phyloP scores from a whole-genome alignment of 768 basidiomycete genomes.

The Lyophyllum atratum region DNA sequence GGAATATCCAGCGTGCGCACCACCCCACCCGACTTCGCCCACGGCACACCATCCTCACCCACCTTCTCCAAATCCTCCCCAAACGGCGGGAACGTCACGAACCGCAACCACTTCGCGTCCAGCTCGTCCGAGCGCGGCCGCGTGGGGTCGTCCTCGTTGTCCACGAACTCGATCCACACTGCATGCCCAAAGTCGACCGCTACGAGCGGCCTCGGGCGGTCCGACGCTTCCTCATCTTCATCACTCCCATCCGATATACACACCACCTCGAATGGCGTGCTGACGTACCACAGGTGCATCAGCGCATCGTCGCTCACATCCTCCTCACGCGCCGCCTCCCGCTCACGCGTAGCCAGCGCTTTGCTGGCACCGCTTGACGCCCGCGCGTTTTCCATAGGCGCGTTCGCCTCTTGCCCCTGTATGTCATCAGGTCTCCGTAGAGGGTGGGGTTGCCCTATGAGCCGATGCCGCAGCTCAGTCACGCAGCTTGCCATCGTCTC shows the following conservation, averaged over 20 bases:
- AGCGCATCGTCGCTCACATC: constrained; percentile 48
- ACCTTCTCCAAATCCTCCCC: constrained; percentile 28
- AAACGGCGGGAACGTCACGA: constrained; percentile 70
- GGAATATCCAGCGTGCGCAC: constrained; percentile 68
- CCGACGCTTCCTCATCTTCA: constrained; percentile 37
- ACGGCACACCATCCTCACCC: constrained; percentile 22
- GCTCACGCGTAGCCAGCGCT: constrained; percentile 12
- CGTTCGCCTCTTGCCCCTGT: neutral
- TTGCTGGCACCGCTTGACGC: neutral
- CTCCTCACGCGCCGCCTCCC: constrained; percentile 15
- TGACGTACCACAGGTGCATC: constrained; percentile 73
- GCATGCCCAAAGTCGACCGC: constrained; percentile 89
- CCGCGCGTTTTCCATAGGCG: neutral
- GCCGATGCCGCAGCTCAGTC: constrained; percentile 8
- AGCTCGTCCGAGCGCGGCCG: constrained; percentile 20
- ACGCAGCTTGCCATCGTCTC: constrained; percentile 26
- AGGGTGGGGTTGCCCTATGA: constrained; percentile 8
- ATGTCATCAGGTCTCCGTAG: neutral
- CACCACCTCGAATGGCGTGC: constrained; percentile 70
- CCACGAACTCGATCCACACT: constrained; percentile 72
- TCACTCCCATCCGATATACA: constrained; percentile 52
- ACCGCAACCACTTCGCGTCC: constrained; percentile 58
- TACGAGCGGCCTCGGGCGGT: constrained; percentile 68
- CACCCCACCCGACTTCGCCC: constrained; percentile 37
- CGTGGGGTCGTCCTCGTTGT: constrained; percentile 28